Percentiles rank a stretch among this genome's conserved stretches.
phyloP scores from a whole-genome alignment of 768 basidiomycete species.

The Russula dissimulans region DNA sequence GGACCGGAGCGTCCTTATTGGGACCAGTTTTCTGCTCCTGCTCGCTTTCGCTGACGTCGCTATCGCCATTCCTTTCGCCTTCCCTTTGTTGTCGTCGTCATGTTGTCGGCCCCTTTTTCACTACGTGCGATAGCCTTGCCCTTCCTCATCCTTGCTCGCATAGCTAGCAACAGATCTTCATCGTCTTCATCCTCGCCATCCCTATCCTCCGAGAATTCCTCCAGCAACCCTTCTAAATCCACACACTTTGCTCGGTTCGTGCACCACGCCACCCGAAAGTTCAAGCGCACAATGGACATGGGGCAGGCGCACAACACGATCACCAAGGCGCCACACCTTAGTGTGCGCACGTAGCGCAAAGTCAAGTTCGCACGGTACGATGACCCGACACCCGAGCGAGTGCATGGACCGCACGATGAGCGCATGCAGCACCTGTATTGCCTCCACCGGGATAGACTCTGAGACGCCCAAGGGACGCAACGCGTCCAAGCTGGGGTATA shows the following conservation, averaged over 20 bases:
- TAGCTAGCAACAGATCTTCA: conserved; percentile 10
- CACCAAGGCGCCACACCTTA: conserved; percentile 47
- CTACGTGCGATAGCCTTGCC: conserved; percentile 3
- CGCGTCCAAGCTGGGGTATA: conserved; percentile 26
- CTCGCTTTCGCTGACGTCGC: conserved; percentile 14
- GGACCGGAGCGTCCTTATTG: too few species aligned
- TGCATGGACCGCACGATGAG: conserved; percentile 35
- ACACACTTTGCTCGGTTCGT: conserved; percentile 29
- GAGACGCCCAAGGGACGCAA: conserved; percentile 19
- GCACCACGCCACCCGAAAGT: conserved; percentile 33
- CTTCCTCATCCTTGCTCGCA: conserved; percentile 1
- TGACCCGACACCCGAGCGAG: conserved; percentile 39
- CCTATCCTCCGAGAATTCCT: neutral
- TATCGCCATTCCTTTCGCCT: conserved; percentile 7
- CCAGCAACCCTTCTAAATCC: conserved; percentile 34
- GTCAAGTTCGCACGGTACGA: conserved; percentile 49
- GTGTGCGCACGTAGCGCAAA: conserved; percentile 45
- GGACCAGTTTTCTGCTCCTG: neutral
- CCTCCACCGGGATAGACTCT: conserved; percentile 37
- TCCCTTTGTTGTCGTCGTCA: neutral
- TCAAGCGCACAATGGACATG: conserved; percentile 43
- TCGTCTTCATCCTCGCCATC: conserved; percentile 12
- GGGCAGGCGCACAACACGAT: conserved; percentile 26
- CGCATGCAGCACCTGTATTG: conserved; percentile 36
- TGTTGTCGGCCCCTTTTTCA: conserved; percentile 1